Conservation (phyloP, 331 rosid genomes). For the Quercus phellos region DNA sequence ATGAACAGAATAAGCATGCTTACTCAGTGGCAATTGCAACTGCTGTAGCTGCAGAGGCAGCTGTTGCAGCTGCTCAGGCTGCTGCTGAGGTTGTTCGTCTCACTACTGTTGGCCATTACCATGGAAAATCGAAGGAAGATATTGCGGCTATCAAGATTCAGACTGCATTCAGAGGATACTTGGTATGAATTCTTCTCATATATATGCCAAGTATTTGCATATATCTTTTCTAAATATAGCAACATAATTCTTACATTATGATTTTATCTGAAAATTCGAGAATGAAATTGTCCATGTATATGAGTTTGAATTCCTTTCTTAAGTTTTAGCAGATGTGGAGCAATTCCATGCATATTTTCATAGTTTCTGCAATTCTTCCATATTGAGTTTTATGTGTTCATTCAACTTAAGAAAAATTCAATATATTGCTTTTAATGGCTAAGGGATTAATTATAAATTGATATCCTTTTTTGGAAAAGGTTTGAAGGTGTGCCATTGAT, state of each 20-base stretch:
- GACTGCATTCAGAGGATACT: conserved; percentile 51
- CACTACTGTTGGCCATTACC: conserved; percentile 14
- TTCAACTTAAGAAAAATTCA: neutral
- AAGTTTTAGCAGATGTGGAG: neutral
- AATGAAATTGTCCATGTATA: neutral
- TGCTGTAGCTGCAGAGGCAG: conserved; percentile 82
- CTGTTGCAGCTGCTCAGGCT: conserved; percentile 74
- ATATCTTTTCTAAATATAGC: neutral
- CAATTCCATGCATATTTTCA: neutral
- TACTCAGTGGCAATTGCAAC: conserved; percentile 80
- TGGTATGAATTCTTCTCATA: conserved; percentile 33
- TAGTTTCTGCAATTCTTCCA: neutral
- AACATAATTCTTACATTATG: neutral
- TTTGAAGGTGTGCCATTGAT: neutral
- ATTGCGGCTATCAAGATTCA: conserved; percentile 61
- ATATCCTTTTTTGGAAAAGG: neutral
- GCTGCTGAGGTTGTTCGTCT: conserved; percentile 68
- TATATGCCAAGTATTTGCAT: neutral
- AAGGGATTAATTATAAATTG: neutral
- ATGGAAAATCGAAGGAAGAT: conserved; percentile 34
- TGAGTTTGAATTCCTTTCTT: neutral
- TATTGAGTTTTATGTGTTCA: neutral
- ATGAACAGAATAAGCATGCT: conserved; percentile 57
- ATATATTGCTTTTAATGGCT: neutral
- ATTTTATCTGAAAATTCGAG: neutral